These are phyloP conservation scores for Phytophthora tubulina DNA, from an alignment of 352 stramenopile species.

Conservation along the genomic window DNA sequence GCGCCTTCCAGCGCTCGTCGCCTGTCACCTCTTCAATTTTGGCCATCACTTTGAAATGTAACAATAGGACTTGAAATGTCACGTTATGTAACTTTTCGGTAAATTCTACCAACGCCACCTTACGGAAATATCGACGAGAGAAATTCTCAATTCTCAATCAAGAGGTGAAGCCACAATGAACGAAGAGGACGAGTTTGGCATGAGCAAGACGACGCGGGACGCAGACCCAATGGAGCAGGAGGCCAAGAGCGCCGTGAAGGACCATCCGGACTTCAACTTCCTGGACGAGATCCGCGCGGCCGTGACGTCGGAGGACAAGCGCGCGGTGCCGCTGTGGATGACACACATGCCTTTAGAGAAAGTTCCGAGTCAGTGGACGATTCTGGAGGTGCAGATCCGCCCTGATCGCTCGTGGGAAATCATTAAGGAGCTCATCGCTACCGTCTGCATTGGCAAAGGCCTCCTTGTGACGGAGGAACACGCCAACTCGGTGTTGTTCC, in stretches of 20 bases:
- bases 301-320: slow-evolving; percentile 40
- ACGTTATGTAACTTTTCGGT: no score
- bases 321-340: slow-evolving; percentile 64
- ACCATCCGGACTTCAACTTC: slow-evolving; percentile 79
- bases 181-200: slow-evolving; percentile 80
- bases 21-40: slow-evolving; percentile 49
- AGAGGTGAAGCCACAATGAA: slow-evolving; percentile 30
- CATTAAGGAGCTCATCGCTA: slow-evolving; percentile 84
- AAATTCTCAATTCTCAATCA: not conserved
- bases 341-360: slow-evolving; percentile 64
- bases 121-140: no score
- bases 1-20: slow-evolving; percentile 56
- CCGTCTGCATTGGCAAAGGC: slow-evolving; percentile 79
- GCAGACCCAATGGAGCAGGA: slow-evolving; percentile 79
- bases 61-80: not conserved
- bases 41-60: slow-evolving; percentile 25
- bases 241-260: slow-evolving; percentile 55
- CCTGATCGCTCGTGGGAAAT: slow-evolving; percentile 77
- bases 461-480: slow-evolving; percentile 70
- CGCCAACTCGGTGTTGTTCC: slow-evolving; percentile 71
- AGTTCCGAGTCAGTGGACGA: slow-evolving; percentile 71
- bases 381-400: slow-evolving; percentile 76
- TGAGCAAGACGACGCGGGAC: slow-evolving; percentile 68
- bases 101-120: no score
- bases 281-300: slow-evolving; percentile 50